Evolutionary conservation across 768 basidiomycete species (phyloP).

Genomic region (Mycena capillaripes): DNA sequence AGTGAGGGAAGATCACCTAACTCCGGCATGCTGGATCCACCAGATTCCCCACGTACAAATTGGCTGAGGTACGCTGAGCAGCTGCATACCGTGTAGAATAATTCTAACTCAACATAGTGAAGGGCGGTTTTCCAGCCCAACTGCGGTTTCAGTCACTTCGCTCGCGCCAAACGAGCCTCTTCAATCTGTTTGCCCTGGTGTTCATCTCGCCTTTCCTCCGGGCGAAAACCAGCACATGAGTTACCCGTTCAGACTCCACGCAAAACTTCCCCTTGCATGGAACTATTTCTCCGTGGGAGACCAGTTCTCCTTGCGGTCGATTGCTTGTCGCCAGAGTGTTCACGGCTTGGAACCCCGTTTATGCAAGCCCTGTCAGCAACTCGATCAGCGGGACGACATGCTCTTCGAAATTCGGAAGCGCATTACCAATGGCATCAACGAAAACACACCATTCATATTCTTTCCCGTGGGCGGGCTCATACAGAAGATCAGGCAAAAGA

Average conservation of each 20-base stretch:
- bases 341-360: neutral
- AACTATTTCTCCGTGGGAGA: neutral
- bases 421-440: constrained; percentile 22
- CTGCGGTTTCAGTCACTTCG: no score
- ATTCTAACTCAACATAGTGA: no score
- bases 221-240: neutral
- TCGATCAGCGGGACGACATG: neutral
- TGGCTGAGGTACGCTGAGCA: no score
- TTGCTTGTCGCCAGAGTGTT: neutral
- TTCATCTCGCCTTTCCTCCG: neutral
- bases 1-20: no score
- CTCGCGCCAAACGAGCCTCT: neutral
- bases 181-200: neutral
- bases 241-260: neutral
- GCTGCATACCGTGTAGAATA: no score
- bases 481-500: neutral
- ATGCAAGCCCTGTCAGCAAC: neutral
- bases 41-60: no score
- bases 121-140: no score
- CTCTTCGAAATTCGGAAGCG: constrained; percentile 24
- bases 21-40: no score
- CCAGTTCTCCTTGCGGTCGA: neutral
- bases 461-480: constrained; percentile 30
- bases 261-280: neutral
- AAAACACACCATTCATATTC: constrained; percentile 17